Percentiles rank a stretch among this genome's conserved stretches.
phyloP scores from a whole-genome alignment of 2,329 filamentous ascomycete genomes.

The Fusarium avenaceum region DNA sequence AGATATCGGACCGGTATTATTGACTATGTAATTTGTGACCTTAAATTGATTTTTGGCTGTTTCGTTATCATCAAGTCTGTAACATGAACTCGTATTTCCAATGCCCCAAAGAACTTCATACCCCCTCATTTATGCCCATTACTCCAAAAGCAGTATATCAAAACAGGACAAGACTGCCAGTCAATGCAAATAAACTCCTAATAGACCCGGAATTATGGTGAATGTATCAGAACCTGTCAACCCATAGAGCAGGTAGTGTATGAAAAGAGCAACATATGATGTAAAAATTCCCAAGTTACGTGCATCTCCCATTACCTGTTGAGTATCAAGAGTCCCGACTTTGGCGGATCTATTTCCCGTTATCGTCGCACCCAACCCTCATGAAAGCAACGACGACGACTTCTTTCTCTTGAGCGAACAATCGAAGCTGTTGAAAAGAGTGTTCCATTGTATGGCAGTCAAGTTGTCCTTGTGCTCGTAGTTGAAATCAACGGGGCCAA shows the following conservation, averaged over 20 bases:
- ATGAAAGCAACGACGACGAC: constrained; percentile 3
- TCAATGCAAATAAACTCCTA: not conserved
- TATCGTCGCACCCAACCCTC: not conserved
- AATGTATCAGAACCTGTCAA: too few relatives aligned
- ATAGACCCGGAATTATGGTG: too few relatives aligned
- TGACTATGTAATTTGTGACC: not conserved
- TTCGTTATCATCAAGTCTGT: too few relatives aligned
- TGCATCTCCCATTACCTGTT: too few relatives aligned
- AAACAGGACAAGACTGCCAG: not conserved
- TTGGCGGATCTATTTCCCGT: too few relatives aligned
- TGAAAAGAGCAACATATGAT: too few relatives aligned
- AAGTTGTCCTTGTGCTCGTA: constrained; percentile 64
- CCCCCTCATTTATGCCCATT: constrained; percentile 4
- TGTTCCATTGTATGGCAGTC: constrained; percentile 60
- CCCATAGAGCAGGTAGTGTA: too few relatives aligned
- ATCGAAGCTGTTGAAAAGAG: constrained; percentile 54
- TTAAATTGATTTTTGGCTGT: not conserved
- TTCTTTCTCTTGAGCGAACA: constrained; percentile 46
- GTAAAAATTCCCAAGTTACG: too few relatives aligned
- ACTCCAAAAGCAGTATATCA: constrained; percentile 8
- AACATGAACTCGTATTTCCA: too few relatives aligned
- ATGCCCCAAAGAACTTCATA: constrained; percentile 2
- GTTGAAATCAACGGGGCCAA: constrained; percentile 62
- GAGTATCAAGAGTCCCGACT: too few relatives aligned
- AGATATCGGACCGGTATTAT: not conserved